A percentile compares a stretch with the other conserved stretches of the same genome.
These are phyloP conservation scores for Candolleomyces aberdarensis DNA, from an alignment of 768 basidiomycete species.

Conservation along the genomic window DNA sequence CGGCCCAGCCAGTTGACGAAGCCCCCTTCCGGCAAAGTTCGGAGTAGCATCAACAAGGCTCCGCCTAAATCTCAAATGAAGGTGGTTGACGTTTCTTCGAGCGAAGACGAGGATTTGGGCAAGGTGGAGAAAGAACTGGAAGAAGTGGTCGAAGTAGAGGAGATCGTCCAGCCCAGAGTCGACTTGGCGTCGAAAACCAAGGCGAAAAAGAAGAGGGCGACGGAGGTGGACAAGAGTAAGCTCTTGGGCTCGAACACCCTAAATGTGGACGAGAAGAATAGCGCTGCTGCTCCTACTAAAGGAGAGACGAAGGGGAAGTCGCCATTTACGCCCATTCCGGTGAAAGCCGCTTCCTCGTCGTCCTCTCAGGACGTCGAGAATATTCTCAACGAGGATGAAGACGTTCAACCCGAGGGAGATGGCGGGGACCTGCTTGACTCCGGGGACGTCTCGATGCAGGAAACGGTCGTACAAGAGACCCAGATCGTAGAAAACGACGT, in stretches of 20 bases:
- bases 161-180: background rate
- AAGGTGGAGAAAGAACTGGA: slow-evolving; percentile 1
- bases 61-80: slow-evolving; percentile 21
- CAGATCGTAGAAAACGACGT: background rate
- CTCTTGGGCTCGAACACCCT: background rate
- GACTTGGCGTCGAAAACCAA: background rate
- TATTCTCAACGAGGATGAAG: background rate
- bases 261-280: background rate
- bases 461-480: background rate
- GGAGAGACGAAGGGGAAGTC: background rate
- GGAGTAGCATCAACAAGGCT: background rate
- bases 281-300: no score
- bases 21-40: background rate
- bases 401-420: background rate
- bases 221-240: background rate
- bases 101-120: slow-evolving; percentile 26
- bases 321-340: background rate
- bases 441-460: background rate
- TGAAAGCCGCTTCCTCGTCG: background rate
- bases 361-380: background rate
- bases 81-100: slow-evolving; percentile 41
- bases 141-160: background rate
- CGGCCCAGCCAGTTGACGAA: background rate
- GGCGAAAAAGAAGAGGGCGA: slow-evolving; percentile 3
- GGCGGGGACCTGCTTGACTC: background rate